These are phyloP conservation scores for Aspergillus egyptiacus DNA, from an alignment of 495 filamentous ascomycete genomes.

Conservation along the genomic window DNA sequence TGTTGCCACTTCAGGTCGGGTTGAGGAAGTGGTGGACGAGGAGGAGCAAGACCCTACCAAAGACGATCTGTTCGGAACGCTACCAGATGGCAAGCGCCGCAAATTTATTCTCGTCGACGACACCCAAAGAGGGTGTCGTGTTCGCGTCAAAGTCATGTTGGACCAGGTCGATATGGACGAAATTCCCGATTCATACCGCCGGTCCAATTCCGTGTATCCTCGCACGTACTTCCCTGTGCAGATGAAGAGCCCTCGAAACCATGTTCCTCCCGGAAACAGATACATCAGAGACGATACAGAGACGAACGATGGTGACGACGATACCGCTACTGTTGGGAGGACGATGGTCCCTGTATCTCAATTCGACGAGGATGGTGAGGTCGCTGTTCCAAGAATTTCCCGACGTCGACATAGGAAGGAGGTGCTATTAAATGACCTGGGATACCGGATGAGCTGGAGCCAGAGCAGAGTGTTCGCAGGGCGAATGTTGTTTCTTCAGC, in stretches of 20 bases:
- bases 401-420: slow-evolving; percentile 66
- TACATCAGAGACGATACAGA: slow-evolving; percentile 58
- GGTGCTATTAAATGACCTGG: slow-evolving; percentile 81
- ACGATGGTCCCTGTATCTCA: slow-evolving; percentile 66
- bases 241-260: slow-evolving; percentile 70
- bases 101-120: slow-evolving; percentile 97
- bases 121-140: slow-evolving; percentile 64
- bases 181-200: slow-evolving; percentile 89
- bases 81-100: slow-evolving; percentile 81
- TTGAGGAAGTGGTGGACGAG: slow-evolving; percentile 26
- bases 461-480: slow-evolving; percentile 84
- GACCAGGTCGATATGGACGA: slow-evolving; percentile 87
- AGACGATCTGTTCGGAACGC: slow-evolving; percentile 70
- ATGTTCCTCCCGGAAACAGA: slow-evolving; percentile 54
- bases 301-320: slow-evolving; percentile 52
- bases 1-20: slow-evolving; percentile 35
- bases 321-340: slow-evolving; percentile 45
- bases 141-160: slow-evolving; percentile 81
- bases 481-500: slow-evolving; percentile 82
- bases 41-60: slow-evolving; percentile 45
- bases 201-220: slow-evolving; percentile 80
- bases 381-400: slow-evolving; percentile 68
- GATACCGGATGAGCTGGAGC: slow-evolving; percentile 91
- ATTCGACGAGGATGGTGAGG: slow-evolving; percentile 64
- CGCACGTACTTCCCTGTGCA: slow-evolving; percentile 83